Evolutionary conservation across 2,329 filamentous ascomycete species (phyloP).

Genomic region (Colletotrichum siamense): DNA sequence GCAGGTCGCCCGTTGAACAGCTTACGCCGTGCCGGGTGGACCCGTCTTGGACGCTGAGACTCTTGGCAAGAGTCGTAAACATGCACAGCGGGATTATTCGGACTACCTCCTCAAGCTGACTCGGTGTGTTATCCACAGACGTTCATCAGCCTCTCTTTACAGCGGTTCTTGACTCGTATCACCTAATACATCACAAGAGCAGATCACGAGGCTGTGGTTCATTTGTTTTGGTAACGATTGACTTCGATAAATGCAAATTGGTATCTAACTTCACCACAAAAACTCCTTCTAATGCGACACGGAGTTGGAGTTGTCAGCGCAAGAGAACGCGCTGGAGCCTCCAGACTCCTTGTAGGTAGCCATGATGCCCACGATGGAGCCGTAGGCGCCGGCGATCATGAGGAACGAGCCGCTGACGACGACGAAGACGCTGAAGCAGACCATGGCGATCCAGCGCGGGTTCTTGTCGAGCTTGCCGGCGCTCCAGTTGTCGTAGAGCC

Average conservation of each 20-base stretch:
- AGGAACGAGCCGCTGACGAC: constrained; percentile 43
- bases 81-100: neutral
- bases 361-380: constrained; percentile 44
- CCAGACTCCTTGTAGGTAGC: constrained; percentile 37
- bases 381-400: constrained; percentile 50
- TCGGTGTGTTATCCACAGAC: neutral
- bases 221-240: neutral
- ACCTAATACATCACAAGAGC: too few relatives aligned
- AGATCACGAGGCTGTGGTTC: neutral
- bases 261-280: neutral
- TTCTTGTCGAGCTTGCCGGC: constrained; percentile 18
- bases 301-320: constrained; percentile 46
- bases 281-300: neutral
- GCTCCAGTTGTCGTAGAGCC: constrained; percentile 48
- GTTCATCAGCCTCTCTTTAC: neutral
- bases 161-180: neutral
- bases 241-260: neutral
- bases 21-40: neutral
- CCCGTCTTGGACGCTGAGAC: neutral
- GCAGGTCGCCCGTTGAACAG: neutral
- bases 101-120: neutral
- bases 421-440: constrained; percentile 31
- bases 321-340: constrained; percentile 45
- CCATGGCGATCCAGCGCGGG: constrained; percentile 21
- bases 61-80: neutral